Evolutionary conservation across 805 yeast genomes (phyloP), one percentile per base, ranked within the genome.

Genomic region (Tetrapisispora namnaoensis): DNA sequence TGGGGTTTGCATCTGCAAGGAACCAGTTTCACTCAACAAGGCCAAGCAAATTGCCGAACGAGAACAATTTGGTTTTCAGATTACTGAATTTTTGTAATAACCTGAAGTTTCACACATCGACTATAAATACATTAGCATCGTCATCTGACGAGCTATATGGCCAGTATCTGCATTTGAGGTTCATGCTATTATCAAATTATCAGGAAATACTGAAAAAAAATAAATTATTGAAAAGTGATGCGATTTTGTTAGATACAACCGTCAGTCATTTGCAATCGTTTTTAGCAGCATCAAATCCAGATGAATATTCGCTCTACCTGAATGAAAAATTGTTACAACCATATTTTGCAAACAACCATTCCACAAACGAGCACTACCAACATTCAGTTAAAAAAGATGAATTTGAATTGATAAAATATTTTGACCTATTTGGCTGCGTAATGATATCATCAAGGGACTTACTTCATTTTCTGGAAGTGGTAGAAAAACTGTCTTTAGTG

Each of bases 261-360:
- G 49, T 57, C 10, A 51, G 50, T 28, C 61, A 69, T 28, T 61
- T 79, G 7, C 54, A 75, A 18, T 61, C 72, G 37, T 79, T 67
- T 57, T 42, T 77, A 9, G 76, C 82, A 1, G 77, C 80, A 16
- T 65, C 81, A 3, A 77, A 79, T 55, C 72, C 77, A 30, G 46
- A 51, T 0, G 77, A 74, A 44, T 74, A 66, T 50, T 70, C 65
- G 27, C 61, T 65, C 10, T 73, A 69, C 57, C 66, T 45, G 20
- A 46, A 51, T 28, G 11, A 45, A 13, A 53, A 51, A 28, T 52
- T 65, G 17, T 27, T 59, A 8, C 52, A 50, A 20, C 66, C 63
- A 14, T 42, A 42, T 32, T 44, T 62, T 13, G 43, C 51, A 20
- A 53, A 67, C 32, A 67, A 63, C 32, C 76, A 72, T 42, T 55